Evolutionary conservation across 805 yeast genomes (phyloP).

Genomic region (Yueomyces sinensis): DNA sequence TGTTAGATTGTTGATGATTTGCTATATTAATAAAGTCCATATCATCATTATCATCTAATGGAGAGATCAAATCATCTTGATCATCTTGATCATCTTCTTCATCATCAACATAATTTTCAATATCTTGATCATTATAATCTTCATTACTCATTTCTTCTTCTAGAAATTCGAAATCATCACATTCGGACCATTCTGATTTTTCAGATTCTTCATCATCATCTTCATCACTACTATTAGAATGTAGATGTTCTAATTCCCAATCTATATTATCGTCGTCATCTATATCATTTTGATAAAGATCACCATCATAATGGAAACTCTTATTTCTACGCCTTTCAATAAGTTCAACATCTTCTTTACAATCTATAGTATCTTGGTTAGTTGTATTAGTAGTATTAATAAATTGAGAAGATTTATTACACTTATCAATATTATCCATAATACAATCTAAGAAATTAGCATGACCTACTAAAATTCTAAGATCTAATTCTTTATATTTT

Average conservation of each 20-base stretch:
- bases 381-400: no score
- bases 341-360: no score
- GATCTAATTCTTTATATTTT: conserved; percentile 11
- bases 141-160: conserved; percentile 1
- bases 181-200: background rate
- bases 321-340: no score
- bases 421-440: conserved; percentile 11
- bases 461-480: conserved; percentile 20
- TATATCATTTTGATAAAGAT: no score
- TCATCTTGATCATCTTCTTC: background rate
- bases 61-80: background rate
- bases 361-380: no score
- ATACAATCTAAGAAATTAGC: conserved; percentile 19
- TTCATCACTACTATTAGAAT: no score
- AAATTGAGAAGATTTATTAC: conserved; percentile 1
- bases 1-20: no score
- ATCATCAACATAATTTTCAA: conserved; percentile 1
- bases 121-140: background rate
- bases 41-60: background rate
- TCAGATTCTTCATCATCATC: no score
- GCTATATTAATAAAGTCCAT: background rate
- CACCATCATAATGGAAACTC: no score
- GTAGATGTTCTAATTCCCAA: no score
- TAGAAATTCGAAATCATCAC: background rate
- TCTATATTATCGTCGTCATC: no score